Base-by-base conservation (phyloP, 257 asterid species). In the Solanum bulbocastanum region DNA sequence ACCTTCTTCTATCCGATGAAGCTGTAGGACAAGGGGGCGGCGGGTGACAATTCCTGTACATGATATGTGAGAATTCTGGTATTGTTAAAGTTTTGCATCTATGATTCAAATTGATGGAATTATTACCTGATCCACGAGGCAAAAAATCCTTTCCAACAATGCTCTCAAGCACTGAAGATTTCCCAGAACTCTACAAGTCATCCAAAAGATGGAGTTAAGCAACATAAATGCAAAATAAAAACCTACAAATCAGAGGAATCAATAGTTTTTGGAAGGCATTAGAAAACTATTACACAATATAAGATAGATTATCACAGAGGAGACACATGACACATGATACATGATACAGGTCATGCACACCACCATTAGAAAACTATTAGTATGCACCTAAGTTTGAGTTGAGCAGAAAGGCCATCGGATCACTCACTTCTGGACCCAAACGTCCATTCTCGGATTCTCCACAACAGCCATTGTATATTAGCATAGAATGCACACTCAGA, bases 1-100 rank as follows among this genome's bases (percentile, higher is more conserved):
- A 88, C 94, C 94, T 82, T 94, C 98, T 7, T 94, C 94, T 85
- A 95, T 83, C 87, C 94, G 93, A 88, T 95, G 96, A 91, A 95
- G 98, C 91, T 95, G 98, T 82, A 95, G 91, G 23, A 95, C 98
- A 83, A 95, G 97, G 52, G 98, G 96, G 66, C 96, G 98, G 44
- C 96, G 91, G 72, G 98, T 94, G 89, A 95, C 97, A 84, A 95
- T 94, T 83, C 98, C 98, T 94, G 92, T 86, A 88, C 22, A 83
- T 30, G 83, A 68, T 75, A 52, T 15, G 39, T 83, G 39, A 79
- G 84, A 25, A 4, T 42, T 42, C 25, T 42, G 84, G n/a, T 42
- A 79, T 4, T 79, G 35, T 25, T 25, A 25, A 42, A 25, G 16
- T 14, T 79, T 79, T 79, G 52, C 84, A 79, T 42, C 65, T 42